These are phyloP conservation scores for Hypoxylon fragiforme DNA, from an alignment of 495 filamentous ascomycete species.

Conservation along the genomic window DNA sequence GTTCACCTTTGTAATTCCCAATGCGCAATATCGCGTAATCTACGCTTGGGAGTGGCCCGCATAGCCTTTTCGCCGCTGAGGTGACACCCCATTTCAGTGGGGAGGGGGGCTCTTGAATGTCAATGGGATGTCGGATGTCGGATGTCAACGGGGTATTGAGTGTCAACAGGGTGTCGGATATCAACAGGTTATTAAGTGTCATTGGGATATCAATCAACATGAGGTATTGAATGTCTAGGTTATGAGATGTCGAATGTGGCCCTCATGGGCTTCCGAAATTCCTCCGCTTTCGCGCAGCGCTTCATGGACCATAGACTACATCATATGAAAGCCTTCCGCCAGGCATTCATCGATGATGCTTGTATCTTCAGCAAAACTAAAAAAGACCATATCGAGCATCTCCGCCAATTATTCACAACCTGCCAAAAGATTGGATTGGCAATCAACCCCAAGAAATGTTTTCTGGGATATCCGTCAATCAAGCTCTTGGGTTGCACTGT, in stretches of 20 bases:
- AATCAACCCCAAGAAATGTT: background rate
- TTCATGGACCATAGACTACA: background rate
- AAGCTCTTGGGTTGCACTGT: background rate
- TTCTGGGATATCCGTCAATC: background rate
- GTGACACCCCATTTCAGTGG: no score
- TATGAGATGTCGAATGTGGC: background rate
- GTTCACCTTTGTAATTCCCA: no score
- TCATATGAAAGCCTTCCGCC: background rate
- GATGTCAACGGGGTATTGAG: no score
- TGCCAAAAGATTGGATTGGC: background rate
- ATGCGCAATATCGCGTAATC: no score
- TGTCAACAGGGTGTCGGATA: no score
- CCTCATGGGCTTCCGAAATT: background rate
- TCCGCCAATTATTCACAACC: background rate
- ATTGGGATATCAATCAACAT: no score
- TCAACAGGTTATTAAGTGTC: no score
- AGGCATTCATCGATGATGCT: background rate
- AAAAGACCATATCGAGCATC: background rate
- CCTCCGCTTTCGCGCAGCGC: background rate
- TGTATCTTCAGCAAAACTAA: background rate
- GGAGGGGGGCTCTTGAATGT: no score
- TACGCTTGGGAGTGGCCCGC: no score
- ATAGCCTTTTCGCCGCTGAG: no score
- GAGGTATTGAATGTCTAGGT: no score
- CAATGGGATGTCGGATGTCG: no score